phyloP scores from a whole-genome alignment of 75 land plant genomes.

The Cupressus sempervirens region DNA sequence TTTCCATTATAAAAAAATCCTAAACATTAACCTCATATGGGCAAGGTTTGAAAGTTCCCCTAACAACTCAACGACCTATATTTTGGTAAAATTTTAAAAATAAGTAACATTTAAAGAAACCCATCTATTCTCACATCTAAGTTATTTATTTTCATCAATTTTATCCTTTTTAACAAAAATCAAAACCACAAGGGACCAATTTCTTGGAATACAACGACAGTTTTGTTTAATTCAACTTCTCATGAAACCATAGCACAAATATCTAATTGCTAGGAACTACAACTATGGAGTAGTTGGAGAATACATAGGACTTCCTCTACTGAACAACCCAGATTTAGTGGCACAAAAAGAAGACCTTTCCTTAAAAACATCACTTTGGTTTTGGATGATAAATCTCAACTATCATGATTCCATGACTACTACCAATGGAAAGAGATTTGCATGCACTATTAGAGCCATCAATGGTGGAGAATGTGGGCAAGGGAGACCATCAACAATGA shows the following conservation, averaged over 20 bases:
- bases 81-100: too few relatives aligned
- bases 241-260: too few relatives aligned
- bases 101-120: too few relatives aligned
- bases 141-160: too few relatives aligned
- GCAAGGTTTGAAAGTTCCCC: neutral
- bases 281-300: slow-evolving; percentile 14
- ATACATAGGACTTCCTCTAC: slow-evolving; percentile 1
- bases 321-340: slow-evolving; percentile 14
- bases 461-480: slow-evolving; percentile 7
- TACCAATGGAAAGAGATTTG: neutral
- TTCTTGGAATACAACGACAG: too few relatives aligned
- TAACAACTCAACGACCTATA: neutral
- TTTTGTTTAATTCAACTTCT: too few relatives aligned
- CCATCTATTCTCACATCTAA: too few relatives aligned
- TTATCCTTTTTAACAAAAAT: too few relatives aligned
- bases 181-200: too few relatives aligned
- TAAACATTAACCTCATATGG: too few relatives aligned
- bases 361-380: slow-evolving; percentile 16
- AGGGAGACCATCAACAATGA: neutral
- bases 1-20: neutral
- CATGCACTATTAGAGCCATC: slow-evolving; percentile 4
- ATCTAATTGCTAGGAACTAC: slow-evolving; percentile 11
- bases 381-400: too few relatives aligned
- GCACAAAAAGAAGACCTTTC: neutral
- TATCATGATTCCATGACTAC: slow-evolving; percentile 2